A percentile compares a stretch with the other conserved stretches of the same genome.
Conservation (phyloP, 1,284 basidiomycete genomes). For the Trichosporon faecale region DNA sequence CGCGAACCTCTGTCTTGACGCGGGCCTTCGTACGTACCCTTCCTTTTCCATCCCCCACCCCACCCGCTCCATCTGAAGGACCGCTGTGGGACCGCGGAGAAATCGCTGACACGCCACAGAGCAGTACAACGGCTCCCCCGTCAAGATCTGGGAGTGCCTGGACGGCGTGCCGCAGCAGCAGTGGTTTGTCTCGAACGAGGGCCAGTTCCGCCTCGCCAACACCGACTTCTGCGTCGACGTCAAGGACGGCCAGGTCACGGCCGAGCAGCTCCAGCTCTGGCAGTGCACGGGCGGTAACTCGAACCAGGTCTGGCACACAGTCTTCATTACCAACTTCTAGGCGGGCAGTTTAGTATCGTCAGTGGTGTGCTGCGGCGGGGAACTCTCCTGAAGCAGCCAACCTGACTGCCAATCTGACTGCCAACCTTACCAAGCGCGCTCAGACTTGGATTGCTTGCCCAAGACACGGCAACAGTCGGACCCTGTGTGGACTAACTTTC, state of each 20-base stretch:
- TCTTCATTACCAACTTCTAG: not conserved
- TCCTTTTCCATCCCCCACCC: not conserved
- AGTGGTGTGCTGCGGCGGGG: not conserved
- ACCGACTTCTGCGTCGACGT: slow-evolving; percentile 26
- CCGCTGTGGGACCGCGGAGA: no score
- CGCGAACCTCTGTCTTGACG: slow-evolving; percentile 1
- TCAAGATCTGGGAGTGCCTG: slow-evolving; percentile 29
- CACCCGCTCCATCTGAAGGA: no score
- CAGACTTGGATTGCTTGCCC: no score
- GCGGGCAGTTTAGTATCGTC: not conserved
- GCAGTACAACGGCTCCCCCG: slow-evolving; percentile 16
- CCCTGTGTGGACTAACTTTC: no score
- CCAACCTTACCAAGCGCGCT: no score
- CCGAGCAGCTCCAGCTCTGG: slow-evolving; percentile 27
- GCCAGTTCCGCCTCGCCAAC: slow-evolving; percentile 5
- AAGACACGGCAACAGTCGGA: not conserved
- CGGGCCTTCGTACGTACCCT: not conserved
- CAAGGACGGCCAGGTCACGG: slow-evolving; percentile 23
- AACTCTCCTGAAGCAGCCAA: no score
- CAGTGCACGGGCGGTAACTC: slow-evolving; percentile 24
- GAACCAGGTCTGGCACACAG: slow-evolving; percentile 24
- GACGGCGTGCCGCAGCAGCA: slow-evolving; percentile 28
- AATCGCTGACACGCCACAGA: not conserved
- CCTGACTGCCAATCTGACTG: no score
- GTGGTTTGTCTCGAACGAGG: slow-evolving; percentile 7